Conservation (phyloP, 192 early-diverging fungal genomes). For the Backusella tuberculispora region DNA sequence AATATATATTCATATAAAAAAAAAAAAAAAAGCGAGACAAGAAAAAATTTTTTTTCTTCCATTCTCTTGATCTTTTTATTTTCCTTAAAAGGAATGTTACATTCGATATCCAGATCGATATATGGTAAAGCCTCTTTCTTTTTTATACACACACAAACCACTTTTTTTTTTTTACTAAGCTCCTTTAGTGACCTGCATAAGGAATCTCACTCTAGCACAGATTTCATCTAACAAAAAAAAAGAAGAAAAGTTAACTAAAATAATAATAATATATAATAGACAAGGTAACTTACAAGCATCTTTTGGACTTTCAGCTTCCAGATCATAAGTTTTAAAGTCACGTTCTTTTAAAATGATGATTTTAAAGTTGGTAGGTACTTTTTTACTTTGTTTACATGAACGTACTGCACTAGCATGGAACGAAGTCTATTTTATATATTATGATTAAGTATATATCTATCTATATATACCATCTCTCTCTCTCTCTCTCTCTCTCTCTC, state of each 20-base stretch:
- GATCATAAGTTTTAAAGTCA: conserved; percentile 75
- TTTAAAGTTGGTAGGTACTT: conserved; percentile 70
- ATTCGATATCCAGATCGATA: neutral
- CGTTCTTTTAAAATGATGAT: conserved; percentile 61
- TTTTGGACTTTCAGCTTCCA: conserved; percentile 73
- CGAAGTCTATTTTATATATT: conserved; percentile 46
- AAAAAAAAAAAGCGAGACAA: neutral
- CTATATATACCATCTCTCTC: neutral
- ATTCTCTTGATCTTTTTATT: neutral
- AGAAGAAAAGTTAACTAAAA: neutral
- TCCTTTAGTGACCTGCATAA: conserved; percentile 37
- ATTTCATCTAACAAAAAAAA: conserved; percentile 35
- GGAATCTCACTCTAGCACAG: conserved; percentile 38
- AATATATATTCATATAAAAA: too few species aligned
- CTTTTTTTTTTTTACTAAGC: conserved; percentile 10
- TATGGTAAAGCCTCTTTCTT: neutral
- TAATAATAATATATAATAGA: neutral
- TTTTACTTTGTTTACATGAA: conserved; percentile 73
- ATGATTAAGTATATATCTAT: conserved; percentile 23
- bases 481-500: conserved; percentile 17
- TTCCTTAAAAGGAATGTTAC: neutral
- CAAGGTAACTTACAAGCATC: conserved; percentile 60
- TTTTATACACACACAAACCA: neutral
- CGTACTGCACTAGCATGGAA: conserved; percentile 66
- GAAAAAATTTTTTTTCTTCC: neutral